Base-by-base conservation (phyloP, 176 grass and related monocot genomes). In the Avena insularis region DNA sequence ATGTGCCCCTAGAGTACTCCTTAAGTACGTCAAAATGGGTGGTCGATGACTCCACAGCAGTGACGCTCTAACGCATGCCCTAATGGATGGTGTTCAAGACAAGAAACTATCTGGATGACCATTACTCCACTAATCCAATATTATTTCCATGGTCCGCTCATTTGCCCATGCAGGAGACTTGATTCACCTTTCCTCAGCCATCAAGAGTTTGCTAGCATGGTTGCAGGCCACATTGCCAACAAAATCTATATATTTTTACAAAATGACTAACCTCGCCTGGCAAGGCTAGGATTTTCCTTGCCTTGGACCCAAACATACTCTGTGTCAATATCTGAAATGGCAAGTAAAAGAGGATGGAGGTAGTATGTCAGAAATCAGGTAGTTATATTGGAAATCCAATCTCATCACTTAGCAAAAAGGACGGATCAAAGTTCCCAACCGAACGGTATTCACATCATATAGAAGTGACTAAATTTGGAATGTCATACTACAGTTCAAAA, bases 161-260 rank as follows among this genome's bases (percentile, higher is more conserved):
- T 29, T 51, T 53, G 12, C 47, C 72, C 47, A 23, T 75, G 72
- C 23, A 1, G 7, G 12, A 29, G 21, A 51, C 6, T 51, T 35
- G 29, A 67, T 35, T 67, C 64, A 36, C 13, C 64, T 67, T 2
- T 67, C 2, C 29, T 67, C 2, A 5, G 64, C 3, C 65, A 68
- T 35, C 65, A 68, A 68, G 31, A 29, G 36, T 68, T 17, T 69
- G 14, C 29, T 31, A 69, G 33, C 66, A 76, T 53, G 49, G 48
- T 76, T 54, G 13, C 48, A 53, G 23, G 48, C 72, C 25, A 75
- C 3, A 75, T 51, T 75, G 47, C 73, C 73, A 76, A 23, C 73
- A 76, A 76, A 69, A 76, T 14, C 23, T 53, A 76, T 51, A 76
- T 76, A 31, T 76, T 76, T 71, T 76, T 76, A 76, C 14, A 49